Base-by-base conservation (phyloP, 805 yeast genomes). In the Kazachstania africana region DNA sequence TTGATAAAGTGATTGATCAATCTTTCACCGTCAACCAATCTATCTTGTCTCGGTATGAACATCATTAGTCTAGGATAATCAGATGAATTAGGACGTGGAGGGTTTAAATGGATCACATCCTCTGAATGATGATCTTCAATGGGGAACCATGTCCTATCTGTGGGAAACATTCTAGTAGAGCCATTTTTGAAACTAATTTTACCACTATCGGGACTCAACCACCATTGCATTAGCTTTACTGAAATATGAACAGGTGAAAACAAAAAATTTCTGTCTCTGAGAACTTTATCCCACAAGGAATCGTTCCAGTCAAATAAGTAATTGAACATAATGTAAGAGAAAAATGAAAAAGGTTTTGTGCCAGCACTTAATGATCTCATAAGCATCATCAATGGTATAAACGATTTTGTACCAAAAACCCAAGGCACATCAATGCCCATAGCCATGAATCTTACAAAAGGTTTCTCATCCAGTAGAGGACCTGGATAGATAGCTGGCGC, bases 401-500 rank as follows among this genome's bases (percentile, higher is more conserved):
- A 88, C 2, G 93, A 70, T 40, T 75, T 74, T 24, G 68, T 62
- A 0, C 98, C 98, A 55, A 85, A 82, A 24, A 78, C 60, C 27
- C 63, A 44, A 16, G 69, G 64, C 44, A 56, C 40, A 13, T 63
- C 56, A 0, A 74, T 66, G 34, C 75, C 57, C 27, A 46, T 47
- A n/a, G 75, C 68, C 55, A 81, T 72, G 39, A 78, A 71, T 41
- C 62, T 65, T 16, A 81, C 72, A 50, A 80, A 80, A 2, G 56
- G 26, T 31, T 77, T 69, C 16, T 69, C 70, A 42, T 79, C 70
- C 18, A 88, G 61, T 27, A 85, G 56, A 1, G 73, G 63, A 0
- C 97, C 97, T 0, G 94, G 93, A 49, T 72, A 91, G 2, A 85
- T 76, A 0, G 97, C 97, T 0, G 98, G 97, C 0, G 96, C 81